Evolutionary conservation across 2,329 filamentous ascomycete species (phyloP).

Genomic region (Cladosporium oxysporum): DNA sequence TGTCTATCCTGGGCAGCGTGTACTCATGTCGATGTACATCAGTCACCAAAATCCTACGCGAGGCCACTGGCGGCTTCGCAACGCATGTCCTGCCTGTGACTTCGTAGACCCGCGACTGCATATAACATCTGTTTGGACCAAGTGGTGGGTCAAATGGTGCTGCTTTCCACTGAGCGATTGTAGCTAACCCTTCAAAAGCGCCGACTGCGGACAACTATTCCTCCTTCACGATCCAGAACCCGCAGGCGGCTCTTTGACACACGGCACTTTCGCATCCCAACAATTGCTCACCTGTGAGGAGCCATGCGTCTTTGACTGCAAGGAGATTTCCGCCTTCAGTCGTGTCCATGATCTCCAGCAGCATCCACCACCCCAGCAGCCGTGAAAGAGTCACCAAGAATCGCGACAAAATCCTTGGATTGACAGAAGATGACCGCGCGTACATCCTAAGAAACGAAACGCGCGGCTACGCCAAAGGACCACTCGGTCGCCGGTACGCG

Average conservation of each 20-base stretch:
- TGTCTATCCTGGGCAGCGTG: not conserved
- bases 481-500: no score
- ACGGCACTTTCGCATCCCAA: no score
- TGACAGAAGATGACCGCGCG: no score
- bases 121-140: not conserved
- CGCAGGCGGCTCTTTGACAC: no score
- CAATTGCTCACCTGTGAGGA: not conserved
- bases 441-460: no score
- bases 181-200: not conserved
- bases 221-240: not conserved
- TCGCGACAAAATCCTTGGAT: no score
- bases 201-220: not conserved
- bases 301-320: not conserved
- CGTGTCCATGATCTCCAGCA: not conserved
- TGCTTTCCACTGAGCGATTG: not conserved
- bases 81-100: not conserved
- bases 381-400: no score
- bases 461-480: no score
- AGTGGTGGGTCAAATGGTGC: not conserved
- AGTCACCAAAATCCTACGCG: not conserved
- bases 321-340: not conserved
- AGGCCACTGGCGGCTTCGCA: not conserved
- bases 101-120: not conserved
- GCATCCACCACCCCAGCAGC: no score
- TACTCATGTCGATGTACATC: not conserved